Conservation (phyloP, 345 rosid genomes). For the Heritiera fomes region DNA sequence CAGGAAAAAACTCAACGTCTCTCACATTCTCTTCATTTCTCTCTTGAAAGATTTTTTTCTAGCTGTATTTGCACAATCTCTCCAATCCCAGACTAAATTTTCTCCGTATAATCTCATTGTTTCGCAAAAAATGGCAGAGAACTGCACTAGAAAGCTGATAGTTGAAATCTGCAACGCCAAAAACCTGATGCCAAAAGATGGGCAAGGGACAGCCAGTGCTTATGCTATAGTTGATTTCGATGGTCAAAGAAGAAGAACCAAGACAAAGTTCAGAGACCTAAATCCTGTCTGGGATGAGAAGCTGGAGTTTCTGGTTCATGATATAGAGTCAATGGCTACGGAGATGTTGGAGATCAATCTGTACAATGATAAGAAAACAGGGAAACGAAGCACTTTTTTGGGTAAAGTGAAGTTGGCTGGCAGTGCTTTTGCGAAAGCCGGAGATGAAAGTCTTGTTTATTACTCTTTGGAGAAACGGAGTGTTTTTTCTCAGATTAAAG, state of each 20-base stretch:
- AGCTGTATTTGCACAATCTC: background rate
- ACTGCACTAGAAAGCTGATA: conserved; percentile 54
- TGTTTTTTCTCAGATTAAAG: conserved; percentile 83
- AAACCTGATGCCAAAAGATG: conserved; percentile 87
- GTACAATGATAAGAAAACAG: conserved; percentile 74
- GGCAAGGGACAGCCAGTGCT: conserved; percentile 93
- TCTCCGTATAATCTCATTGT: background rate
- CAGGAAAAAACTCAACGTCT: background rate
- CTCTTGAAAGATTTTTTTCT: conserved; percentile 9
- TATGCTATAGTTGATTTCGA: conserved; percentile 78
- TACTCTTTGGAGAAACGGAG: conserved; percentile 86
- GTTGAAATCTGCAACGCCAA: conserved; percentile 83
- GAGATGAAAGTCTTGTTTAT: conserved; percentile 70
- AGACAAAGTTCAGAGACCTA: conserved; percentile 75
- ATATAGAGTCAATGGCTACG: conserved; percentile 49
- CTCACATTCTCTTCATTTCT: conserved; percentile 10
- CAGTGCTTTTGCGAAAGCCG: conserved; percentile 46
- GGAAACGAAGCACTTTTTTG: conserved; percentile 66
- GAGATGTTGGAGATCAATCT: conserved; percentile 80
- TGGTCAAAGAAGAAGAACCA: conserved; percentile 79
- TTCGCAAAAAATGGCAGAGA: conserved; percentile 52
- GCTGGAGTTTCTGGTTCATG: conserved; percentile 74
- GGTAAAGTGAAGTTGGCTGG: conserved; percentile 82
- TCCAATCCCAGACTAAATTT: conserved; percentile 9
- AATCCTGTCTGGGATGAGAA: conserved; percentile 93